Percentiles rank a stretch among this genome's conserved stretches.
Conservation (phyloP, 495 filamentous ascomycete species). For the Stereocaulon alpinum region DNA sequence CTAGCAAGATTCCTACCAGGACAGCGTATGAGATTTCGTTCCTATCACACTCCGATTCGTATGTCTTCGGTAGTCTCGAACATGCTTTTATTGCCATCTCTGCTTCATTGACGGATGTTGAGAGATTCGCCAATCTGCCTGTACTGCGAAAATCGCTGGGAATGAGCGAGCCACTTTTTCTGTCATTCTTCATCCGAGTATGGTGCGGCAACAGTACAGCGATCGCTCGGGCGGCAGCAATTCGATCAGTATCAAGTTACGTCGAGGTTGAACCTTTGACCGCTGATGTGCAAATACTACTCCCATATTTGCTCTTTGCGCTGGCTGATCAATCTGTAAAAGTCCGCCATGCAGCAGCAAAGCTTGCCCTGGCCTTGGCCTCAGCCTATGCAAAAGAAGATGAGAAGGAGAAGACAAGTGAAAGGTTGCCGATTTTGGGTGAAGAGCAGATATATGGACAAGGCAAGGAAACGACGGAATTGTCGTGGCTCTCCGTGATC, state of each 20-base stretch:
- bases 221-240: slow-evolving; percentile 53
- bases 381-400: slow-evolving; percentile 20
- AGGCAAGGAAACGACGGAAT: slow-evolving; percentile 34
- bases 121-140: slow-evolving; percentile 46
- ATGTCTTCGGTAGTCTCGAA: slow-evolving; percentile 35
- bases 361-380: slow-evolving; percentile 44
- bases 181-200: slow-evolving; percentile 66
- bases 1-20: slow-evolving; percentile 31
- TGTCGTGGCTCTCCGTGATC: slow-evolving; percentile 50
- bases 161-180: slow-evolving; percentile 49
- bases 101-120: slow-evolving; percentile 38
- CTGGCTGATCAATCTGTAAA: slow-evolving; percentile 62
- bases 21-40: slow-evolving; percentile 26
- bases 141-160: slow-evolving; percentile 47
- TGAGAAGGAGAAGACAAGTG: slow-evolving; percentile 32
- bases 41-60: slow-evolving; percentile 19
- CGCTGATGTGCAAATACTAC: slow-evolving; percentile 63
- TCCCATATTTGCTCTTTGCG: slow-evolving; percentile 66
- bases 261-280: slow-evolving; percentile 38
- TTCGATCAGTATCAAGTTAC: slow-evolving; percentile 46
- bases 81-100: slow-evolving; percentile 52
- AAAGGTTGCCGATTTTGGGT: slow-evolving; percentile 36
- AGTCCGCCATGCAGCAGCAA: slow-evolving; percentile 64
- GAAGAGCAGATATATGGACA: slow-evolving; percentile 47
- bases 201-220: slow-evolving; percentile 64